Conservation (phyloP, 495 filamentous ascomycete species). For the Astrocystis sublimbata region DNA sequence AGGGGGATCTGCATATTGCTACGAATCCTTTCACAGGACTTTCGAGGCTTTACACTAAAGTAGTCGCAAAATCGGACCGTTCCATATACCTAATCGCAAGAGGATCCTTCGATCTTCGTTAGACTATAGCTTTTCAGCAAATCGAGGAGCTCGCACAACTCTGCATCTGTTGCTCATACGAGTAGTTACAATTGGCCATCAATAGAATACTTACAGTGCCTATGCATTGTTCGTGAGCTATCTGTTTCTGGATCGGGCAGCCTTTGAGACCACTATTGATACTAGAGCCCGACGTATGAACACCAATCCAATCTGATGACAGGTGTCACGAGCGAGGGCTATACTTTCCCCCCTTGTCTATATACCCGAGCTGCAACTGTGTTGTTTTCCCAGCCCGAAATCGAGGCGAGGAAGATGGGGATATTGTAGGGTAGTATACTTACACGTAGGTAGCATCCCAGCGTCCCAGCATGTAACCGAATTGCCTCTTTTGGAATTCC, state of each 20-base stretch:
- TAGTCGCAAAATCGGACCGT: slow-evolving; percentile 13
- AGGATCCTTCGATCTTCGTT: slow-evolving; percentile 6
- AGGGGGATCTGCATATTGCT: neutral
- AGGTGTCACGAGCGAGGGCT: slow-evolving; percentile 31
- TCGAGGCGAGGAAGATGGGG: neutral
- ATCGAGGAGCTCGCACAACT: neutral
- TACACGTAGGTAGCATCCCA: too few relatives aligned
- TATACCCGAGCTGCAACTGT: neutral
- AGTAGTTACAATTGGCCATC: slow-evolving; percentile 11
- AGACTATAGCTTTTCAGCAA: slow-evolving; percentile 10
- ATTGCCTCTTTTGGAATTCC: slow-evolving; percentile 15
- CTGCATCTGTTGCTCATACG: neutral
- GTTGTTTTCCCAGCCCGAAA: neutral
- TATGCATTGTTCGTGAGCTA: neutral
- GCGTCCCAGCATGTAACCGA: neutral
- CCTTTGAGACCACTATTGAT: slow-evolving; percentile 24
- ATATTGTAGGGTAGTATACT: neutral
- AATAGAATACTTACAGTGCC: neutral
- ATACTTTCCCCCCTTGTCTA: slow-evolving; percentile 16
- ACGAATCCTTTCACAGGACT: neutral
- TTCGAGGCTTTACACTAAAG: too few relatives aligned
- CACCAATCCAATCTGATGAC: slow-evolving; percentile 25
- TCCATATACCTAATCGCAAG: slow-evolving; percentile 6
- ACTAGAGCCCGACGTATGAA: slow-evolving; percentile 19
- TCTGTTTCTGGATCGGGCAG: slow-evolving; percentile 14